Evolutionary conservation across 257 asterid genomes (phyloP).

Genomic region (Plectranthus barbatus): DNA sequence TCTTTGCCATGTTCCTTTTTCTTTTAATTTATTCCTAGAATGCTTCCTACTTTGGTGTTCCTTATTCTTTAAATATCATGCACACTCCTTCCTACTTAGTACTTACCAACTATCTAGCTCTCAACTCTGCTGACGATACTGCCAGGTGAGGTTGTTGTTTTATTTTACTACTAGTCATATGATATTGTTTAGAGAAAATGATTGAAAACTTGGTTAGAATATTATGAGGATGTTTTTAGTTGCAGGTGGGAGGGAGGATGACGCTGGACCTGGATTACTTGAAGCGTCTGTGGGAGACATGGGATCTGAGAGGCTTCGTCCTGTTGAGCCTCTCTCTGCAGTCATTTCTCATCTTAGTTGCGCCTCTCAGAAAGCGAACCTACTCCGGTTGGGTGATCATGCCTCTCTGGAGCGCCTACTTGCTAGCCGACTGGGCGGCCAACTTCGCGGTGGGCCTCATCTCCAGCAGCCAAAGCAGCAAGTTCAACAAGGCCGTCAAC

Average conservation of each 20-base stretch:
- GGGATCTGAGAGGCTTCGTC: slow-evolving; percentile 35
- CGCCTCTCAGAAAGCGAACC: slow-evolving; percentile 32
- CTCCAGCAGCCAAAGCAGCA: no score
- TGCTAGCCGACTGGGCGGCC: slow-evolving; percentile 55
- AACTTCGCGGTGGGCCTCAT: no score
- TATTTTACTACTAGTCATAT: no score
- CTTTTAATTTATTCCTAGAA: slow-evolving; percentile 9
- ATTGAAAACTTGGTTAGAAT: no score
- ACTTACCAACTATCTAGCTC: neutral
- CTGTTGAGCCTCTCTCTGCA: slow-evolving; percentile 36
- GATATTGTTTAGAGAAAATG: no score
- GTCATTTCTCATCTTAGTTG: slow-evolving; percentile 21
- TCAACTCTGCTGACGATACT: neutral
- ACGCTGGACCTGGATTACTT: no score
- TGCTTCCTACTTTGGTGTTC: neutral
- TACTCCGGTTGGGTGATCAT: slow-evolving; percentile 8
- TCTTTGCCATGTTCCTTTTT: neutral
- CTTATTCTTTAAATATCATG: slow-evolving; percentile 4
- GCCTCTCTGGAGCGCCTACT: slow-evolving; percentile 39
- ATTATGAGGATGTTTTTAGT: no score
- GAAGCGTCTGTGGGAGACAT: slow-evolving; percentile 31
- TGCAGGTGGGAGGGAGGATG: slow-evolving; percentile 40
- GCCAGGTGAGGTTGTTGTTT: no score
- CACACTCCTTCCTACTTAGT: neutral
- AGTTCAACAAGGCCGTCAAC: no score